Base-by-base conservation (phyloP, 768 basidiomycete genomes). In the Macrolepiota dolichaula region DNA sequence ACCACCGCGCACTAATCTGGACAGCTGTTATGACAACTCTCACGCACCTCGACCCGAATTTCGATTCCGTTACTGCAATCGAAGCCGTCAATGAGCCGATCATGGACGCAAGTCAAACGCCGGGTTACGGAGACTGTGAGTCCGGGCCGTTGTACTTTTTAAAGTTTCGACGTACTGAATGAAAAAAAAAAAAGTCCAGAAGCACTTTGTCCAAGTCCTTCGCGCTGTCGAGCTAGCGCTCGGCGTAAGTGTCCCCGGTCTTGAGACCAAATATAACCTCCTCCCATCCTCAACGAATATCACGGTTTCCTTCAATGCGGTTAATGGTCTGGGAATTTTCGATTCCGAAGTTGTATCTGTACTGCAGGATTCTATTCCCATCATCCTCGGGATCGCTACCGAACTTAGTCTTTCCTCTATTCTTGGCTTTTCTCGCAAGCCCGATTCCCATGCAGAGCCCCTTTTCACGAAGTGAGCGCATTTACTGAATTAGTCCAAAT, bases 71-170 rank as follows among this genome's bases (percentile, higher is more conserved):
- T 17, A 85, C 87, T 46, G 76, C 87, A 1, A 87, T 93, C 32
- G 82, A 93, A 65, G 91, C 91, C 1, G 77, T 88, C 27, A 93
- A 93, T 63, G 91, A 93, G 61, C 88, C 88, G 0, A 84, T 90
- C 66, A 88, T 85, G 87, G 74, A 93, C 66, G 88, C 89, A 7
- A 68, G 58, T 17, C 71, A 78, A 63, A 92, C 91, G 1, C 90
- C 91, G 0, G 83, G 78, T 29, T 85, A 88, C 49, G 90, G 89
- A 24, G 76, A 79, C 44, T 93, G 90, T 91, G 68, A 57, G 85
- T 64, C 42, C 29, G 42, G 7, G 7, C 29, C 36, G 46, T 56
- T 13, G 40, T 38, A 44, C 36, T 22, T 47, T 27, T 42, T 24
- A 35, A 13, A 51, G n/a, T 17, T 25, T 37, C 56, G 13, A 59